Evolutionary conservation across 108 stramenopile genomes (phyloP), one percentile per base, ranked within the genome.

Genomic region (Hondaea fermentalgiana): DNA sequence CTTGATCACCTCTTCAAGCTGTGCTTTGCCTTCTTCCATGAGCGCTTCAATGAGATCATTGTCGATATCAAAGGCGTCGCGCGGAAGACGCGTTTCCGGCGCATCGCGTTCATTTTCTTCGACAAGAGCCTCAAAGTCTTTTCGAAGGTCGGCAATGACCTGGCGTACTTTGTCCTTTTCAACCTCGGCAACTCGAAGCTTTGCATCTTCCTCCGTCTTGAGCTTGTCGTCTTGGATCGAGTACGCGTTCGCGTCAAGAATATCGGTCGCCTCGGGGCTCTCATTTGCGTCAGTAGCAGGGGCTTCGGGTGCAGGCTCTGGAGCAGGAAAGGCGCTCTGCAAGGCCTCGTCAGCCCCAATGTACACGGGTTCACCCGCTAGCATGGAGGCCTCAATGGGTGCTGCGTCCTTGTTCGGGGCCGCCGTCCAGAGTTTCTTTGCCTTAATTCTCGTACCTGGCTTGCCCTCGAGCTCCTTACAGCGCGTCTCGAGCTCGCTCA

Each of bases 151-250:
- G 0, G 59, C 64, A 14, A 94, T 90, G 21, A 76, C 64, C 5
- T 88, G 71, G 44, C 93, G 91, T 5, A 94, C 90, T 14, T 44
- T 60, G 69, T 93, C 87, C 89, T 94, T 94, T 72, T 92, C 92
- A n/a, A 35, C 59, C 87, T 95, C 94, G 8, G 94, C 94, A 16
- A 90, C 91, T 12, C 47, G 58, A 57, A 44, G 49, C 55, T 88
- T 90, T 21, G 59, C 60, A 87, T 95, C 94, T 42, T 92, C 91
- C 59, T 94, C 94, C 21, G 87, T 93, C 60, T 91, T 91, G n/a
- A 94, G 91, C 44, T 92, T 90, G 57, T 89, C 92, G 47, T 94
- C 93, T 88, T 95, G 92, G 55, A 95, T 92, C 14, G 89, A 90
- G 89, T 94, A 95, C 23, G 92, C 94, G 4, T 49, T 89, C 55